phyloP scores from a whole-genome alignment of 495 filamentous ascomycete genomes.

The Penicillium diatomitis region DNA sequence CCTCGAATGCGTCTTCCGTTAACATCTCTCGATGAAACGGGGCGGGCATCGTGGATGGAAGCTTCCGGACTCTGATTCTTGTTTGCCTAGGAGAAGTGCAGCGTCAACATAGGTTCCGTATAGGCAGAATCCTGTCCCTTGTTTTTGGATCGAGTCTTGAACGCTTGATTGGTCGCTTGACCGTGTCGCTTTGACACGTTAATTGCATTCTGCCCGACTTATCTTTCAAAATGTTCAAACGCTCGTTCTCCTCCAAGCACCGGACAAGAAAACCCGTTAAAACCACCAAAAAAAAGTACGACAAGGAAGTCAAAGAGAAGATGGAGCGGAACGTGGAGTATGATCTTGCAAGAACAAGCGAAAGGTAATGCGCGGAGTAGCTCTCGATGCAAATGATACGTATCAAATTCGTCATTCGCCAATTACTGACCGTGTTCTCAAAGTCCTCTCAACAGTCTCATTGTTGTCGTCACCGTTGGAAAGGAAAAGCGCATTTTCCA shows the following conservation, averaged over 20 bases:
- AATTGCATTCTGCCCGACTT: neutral
- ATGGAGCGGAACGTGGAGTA: conserved; percentile 55
- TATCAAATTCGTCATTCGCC: conserved; percentile 1
- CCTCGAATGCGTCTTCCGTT: conserved; percentile 11
- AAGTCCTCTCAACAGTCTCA: conserved; percentile 62
- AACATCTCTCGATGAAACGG: conserved; percentile 19
- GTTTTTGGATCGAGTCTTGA: conserved; percentile 7
- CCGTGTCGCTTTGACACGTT: too few species aligned
- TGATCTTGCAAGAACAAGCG: conserved; percentile 43
- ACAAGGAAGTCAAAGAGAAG: conserved; percentile 66
- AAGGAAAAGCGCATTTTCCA: conserved; percentile 70
- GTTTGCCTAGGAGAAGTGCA: conserved; percentile 29
- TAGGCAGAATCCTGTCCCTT: conserved; percentile 8
- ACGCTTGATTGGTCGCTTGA: too few species aligned
- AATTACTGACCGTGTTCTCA: conserved; percentile 11
- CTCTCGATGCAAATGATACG: conserved; percentile 3
- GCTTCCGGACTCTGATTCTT: conserved; percentile 27
- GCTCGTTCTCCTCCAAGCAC: conserved; percentile 67
- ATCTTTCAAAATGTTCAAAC: conserved; percentile 67
- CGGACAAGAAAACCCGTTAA: conserved; percentile 73
- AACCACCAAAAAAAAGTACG: conserved; percentile 60
- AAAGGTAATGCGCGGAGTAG: conserved; percentile 19
- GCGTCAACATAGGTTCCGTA: conserved; percentile 15
- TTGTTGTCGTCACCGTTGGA: conserved; percentile 76
- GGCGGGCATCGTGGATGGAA: conserved; percentile 18